A percentile compares a stretch with the other conserved stretches of the same genome.
These are phyloP conservation scores for Aureobasidium sp. DNA, from an alignment of 2,329 filamentous ascomycete species.

Conservation along the genomic window DNA sequence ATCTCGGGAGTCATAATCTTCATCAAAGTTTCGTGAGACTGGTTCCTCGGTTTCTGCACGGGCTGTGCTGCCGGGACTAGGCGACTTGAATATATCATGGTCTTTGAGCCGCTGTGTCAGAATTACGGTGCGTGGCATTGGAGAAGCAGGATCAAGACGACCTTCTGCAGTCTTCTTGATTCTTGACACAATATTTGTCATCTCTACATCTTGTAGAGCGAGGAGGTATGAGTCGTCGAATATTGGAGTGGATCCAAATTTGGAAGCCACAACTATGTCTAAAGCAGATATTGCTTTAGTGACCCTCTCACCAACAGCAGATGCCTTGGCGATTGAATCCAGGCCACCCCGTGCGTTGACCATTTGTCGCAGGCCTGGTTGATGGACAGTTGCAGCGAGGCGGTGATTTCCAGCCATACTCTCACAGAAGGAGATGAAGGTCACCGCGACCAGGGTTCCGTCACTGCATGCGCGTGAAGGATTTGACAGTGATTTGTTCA, in stretches of 20 bases:
- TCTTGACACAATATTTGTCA: constrained; percentile 6
- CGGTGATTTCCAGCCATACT: constrained; percentile 2
- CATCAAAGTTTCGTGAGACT: background rate
- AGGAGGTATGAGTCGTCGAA: background rate
- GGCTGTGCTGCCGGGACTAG: background rate
- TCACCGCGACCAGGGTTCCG: background rate
- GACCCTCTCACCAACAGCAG: background rate
- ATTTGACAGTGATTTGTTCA: background rate
- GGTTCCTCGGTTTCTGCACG: background rate
- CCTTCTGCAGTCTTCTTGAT: background rate
- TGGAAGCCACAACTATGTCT: constrained; percentile 6
- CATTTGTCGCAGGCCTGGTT: constrained; percentile 2
- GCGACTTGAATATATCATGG: background rate
- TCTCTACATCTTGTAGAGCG: background rate
- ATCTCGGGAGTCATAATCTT: background rate
- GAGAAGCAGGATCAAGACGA: background rate
- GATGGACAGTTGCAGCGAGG: background rate
- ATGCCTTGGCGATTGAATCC: background rate
- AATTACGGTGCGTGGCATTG: background rate
- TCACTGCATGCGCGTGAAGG: constrained; percentile 7
- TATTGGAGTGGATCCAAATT: constrained; percentile 2
- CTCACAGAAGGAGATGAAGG: constrained; percentile 7
- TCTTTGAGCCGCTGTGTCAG: background rate
- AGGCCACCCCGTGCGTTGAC: constrained; percentile 5
- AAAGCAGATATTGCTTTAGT: background rate